Percentiles rank a stretch among this genome's conserved stretches.
phyloP scores from a whole-genome alignment of 495 filamentous ascomycete species.

The Neurospora sublineolata region DNA sequence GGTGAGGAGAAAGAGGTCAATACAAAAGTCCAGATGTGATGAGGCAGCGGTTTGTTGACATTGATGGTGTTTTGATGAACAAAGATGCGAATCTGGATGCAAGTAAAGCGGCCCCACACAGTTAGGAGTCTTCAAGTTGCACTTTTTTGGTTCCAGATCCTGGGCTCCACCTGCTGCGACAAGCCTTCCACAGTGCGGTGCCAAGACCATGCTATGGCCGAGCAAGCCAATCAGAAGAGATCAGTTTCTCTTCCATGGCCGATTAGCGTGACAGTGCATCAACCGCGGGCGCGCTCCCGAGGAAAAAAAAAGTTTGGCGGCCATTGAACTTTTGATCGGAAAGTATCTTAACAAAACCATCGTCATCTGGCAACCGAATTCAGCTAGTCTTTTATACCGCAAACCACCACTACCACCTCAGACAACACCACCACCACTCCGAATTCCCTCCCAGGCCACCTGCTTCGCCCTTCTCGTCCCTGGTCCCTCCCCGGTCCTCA shows the following conservation, averaged over 20 bases:
- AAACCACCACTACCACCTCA: not conserved
- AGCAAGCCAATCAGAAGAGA: not conserved
- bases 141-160: not conserved
- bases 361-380: not conserved
- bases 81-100: not conserved
- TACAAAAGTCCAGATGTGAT: not conserved
- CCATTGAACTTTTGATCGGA: not conserved
- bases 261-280: not conserved
- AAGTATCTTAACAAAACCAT: not conserved
- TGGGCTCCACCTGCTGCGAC: not conserved
- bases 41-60: not conserved
- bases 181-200: not conserved
- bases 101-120: not conserved
- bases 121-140: not conserved
- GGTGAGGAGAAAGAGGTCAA: no score
- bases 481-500: not conserved
- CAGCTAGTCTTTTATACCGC: not conserved
- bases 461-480: not conserved
- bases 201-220: not conserved
- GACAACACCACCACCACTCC: not conserved
- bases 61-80: not conserved
- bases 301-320: not conserved
- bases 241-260: not conserved
- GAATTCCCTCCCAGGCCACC: not conserved
- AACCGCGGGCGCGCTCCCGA: not conserved